Base-by-base conservation (phyloP, 176 grass and related monocot species). In the Musa beccarii region DNA sequence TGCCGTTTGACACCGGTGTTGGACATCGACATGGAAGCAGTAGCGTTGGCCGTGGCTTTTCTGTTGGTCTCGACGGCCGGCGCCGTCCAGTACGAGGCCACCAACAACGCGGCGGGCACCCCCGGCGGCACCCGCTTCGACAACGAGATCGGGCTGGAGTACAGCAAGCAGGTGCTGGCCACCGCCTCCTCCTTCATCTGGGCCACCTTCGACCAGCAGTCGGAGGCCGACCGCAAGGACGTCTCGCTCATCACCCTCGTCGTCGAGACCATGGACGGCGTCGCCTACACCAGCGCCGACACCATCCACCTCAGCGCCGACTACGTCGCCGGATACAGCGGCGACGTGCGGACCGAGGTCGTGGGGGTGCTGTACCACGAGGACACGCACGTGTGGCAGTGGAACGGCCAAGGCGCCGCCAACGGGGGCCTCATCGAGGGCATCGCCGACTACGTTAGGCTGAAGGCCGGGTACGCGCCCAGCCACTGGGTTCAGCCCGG, bases 391-490 rank as follows among this genome's bases (percentile, higher is more conserved):
- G 85, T 90, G 21, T 95, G 92, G 88, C 88, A 91, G 66, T 91
- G 88, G 92, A 71, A 81, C 54, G 75, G 81, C 49, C 54, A 52
- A 1, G 78, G 77, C 59, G 1, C 0, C 0, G 72, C 72, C 0
- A 74, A 84, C 1, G 2, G 49, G 0, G 53, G 91, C 16, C 22
- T 95, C 14, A 82, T 83, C 51, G 91, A 94, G 78, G 92, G 92
- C 7, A 88, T 92, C 75, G 87, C 92, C 19, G 92, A 92, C 84
- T 96, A 57, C 54, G 87, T 96, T n/a, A 76, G 89, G n/a, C 76
- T 96, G 4, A 82, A 82, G 72, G 85, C 92, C 0, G 85, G 85
- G 11, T 83, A 84, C 14, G 72, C 25, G 8, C 68, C 83, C 3
- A 75, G 23, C 11, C 70, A 92, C 51, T 92, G 92, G 92, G 83